Evolutionary conservation across 495 filamentous ascomycete species (phyloP).

Genomic region (Talaromyces proteolyticus): DNA sequence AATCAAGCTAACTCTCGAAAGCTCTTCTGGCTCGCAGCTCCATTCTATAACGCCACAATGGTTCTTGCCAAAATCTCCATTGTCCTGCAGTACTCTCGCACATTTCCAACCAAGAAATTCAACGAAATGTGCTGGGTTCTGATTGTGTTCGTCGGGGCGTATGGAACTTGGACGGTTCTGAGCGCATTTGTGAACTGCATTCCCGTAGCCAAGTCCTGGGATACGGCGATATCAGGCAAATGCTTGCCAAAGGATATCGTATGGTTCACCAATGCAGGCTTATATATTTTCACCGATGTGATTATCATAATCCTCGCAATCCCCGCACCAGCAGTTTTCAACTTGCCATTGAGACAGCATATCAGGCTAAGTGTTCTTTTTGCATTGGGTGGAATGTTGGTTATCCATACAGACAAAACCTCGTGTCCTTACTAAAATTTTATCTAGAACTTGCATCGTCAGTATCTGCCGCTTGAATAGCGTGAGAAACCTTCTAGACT

Average conservation of each 20-base stretch:
- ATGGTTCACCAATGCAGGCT: constrained; percentile 43
- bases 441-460: constrained; percentile 44
- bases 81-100: constrained; percentile 41
- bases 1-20: constrained; percentile 5
- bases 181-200: constrained; percentile 41
- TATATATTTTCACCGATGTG: constrained; percentile 49
- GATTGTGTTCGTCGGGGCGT: constrained; percentile 32
- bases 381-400: constrained; percentile 47
- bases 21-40: constrained; percentile 40
- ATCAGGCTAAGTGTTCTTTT: constrained; percentile 42
- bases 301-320: constrained; percentile 48
- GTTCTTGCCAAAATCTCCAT: constrained; percentile 47
- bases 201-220: constrained; percentile 41
- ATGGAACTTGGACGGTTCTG: constrained; percentile 35
- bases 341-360: constrained; percentile 42
- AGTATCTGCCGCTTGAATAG: constrained; percentile 33
- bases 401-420: no score
- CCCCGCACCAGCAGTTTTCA: constrained; percentile 35
- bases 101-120: constrained; percentile 37
- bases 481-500: constrained; percentile 31
- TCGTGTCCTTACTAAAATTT: no score
- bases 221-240: constrained; percentile 19
- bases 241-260: constrained; percentile 36
- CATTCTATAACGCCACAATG: constrained; percentile 43
- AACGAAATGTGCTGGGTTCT: constrained; percentile 35